A percentile compares a stretch with the other conserved stretches of the same genome.
Evolutionary conservation across 805 yeast genomes (phyloP).

Genomic region (Schizosaccharomyces octosporus): DNA sequence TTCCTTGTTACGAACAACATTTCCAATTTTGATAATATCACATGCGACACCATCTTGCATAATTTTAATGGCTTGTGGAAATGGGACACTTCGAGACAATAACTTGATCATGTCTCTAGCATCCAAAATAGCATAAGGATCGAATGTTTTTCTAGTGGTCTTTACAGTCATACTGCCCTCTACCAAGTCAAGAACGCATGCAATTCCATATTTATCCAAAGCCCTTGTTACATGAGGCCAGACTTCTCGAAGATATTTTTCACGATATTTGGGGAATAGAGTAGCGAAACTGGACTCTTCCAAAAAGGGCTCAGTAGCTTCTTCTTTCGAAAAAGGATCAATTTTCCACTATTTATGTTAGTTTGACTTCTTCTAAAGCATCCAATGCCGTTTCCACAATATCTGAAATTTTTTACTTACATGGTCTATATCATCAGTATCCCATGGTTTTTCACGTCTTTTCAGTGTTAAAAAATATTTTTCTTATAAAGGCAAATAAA

Average conservation of each 20-base stretch:
- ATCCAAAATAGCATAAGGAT: slow-evolving; percentile 77
- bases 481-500: background rate
- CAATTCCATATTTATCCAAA: slow-evolving; percentile 42
- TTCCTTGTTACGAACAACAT: slow-evolving; percentile 68
- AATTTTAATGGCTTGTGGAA: slow-evolving; percentile 83
- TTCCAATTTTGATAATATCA: slow-evolving; percentile 88
- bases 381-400: background rate
- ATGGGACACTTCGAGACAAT: slow-evolving; percentile 86
- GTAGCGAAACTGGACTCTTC: slow-evolving; percentile 92
- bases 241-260: slow-evolving; percentile 58
- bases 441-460: slow-evolving; percentile 29
- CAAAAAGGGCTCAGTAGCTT: slow-evolving; percentile 69
- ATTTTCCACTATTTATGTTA: slow-evolving; percentile 41
- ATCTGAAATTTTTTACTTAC: background rate
- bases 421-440: slow-evolving; percentile 63
- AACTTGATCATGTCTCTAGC: slow-evolving; percentile 87
- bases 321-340: slow-evolving; percentile 74
- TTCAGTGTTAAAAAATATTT: background rate
- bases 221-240: slow-evolving; percentile 86
- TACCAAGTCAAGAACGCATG: slow-evolving; percentile 69
- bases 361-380: no score
- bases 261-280: slow-evolving; percentile 88
- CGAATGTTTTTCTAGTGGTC: slow-evolving; percentile 84
- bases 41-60: slow-evolving; percentile 82
- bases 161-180: slow-evolving; percentile 95